Base-by-base conservation (phyloP, 169 alveolate genomes). In the Plasmodium chabaudi region DNA sequence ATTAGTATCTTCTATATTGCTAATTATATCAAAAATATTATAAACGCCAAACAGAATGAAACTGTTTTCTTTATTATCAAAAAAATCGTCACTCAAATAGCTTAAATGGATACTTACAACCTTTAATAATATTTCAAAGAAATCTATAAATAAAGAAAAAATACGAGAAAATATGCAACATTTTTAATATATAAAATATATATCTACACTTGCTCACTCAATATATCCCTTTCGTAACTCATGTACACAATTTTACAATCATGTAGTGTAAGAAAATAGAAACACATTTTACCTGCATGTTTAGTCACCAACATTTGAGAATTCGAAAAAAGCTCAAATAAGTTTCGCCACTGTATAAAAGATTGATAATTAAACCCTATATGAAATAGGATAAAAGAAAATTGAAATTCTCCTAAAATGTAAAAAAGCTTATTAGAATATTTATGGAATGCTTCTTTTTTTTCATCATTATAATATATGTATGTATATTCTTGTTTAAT, bases 401-500 rank as follows among this genome's bases (percentile, higher is more conserved):
- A 86, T 55, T 86, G 91, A 46, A 86, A 86, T 61, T 86, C 91
- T 9, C 91, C 91, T 61, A 86, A 70, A 42, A 86, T 70, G 60
- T 86, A 86, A 63, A 86, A 86, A 68, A 86, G 74, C 53, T 86
- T 86, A 44, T 86, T 71, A 59, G 57, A 72, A 86, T 21, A 86
- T 64, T 86, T 86, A 25, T 23, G 55, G 13, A 86, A 86, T 1
- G 87, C 91, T 59, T 57, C 68, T 25, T 23, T 19, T 55, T 86
- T 59, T 59, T 86, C 87, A 71, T 86, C 71, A 63, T 70, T 55
- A 70, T 86, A 86, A 86, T 70, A 86, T 49, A 86, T 55, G 53
- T 86, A 86, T n/a, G 91, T 86, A 55, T 86, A 86, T 70, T 86
- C 91, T 57, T 86, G 91, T 72, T 70, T 67, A 59, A 86, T 70